phyloP scores from a whole-genome alignment of 2,329 filamentous ascomycete genomes.

The Beauveria brongniartii region DNA sequence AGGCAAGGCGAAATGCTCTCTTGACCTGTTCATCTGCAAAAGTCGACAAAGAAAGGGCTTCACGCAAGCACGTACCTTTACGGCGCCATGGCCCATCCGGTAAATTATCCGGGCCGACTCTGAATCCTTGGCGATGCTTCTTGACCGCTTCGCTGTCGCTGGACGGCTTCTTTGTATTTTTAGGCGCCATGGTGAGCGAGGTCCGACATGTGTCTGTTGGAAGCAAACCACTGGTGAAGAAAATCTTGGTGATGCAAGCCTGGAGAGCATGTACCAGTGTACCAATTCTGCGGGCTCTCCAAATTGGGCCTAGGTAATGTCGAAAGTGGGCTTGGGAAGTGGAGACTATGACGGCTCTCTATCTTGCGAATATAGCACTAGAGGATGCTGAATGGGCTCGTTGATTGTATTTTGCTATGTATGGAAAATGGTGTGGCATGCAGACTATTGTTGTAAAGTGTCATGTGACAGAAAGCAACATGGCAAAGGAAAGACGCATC shows the following conservation, averaged over 20 bases:
- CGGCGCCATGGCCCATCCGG: constrained; percentile 83
- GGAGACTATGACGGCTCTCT: background rate
- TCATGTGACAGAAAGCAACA: background rate
- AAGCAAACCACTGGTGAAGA: background rate
- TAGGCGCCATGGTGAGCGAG: constrained; percentile 22
- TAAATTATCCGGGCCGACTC: constrained; percentile 79
- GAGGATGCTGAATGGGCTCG: background rate
- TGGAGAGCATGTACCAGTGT: background rate
- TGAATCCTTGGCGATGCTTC: constrained; percentile 63
- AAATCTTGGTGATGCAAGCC: background rate
- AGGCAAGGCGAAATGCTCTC: background rate
- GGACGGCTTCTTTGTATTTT: constrained; percentile 26
- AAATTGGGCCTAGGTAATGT: background rate
- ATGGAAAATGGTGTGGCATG: background rate
- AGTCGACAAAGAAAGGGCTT: background rate
- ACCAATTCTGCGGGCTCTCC: background rate
- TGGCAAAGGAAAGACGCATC: background rate
- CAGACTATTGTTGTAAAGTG: background rate
- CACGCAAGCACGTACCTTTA: constrained; percentile 44
- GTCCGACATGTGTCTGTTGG: background rate
- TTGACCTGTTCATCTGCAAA: background rate
- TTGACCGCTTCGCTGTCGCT: constrained; percentile 33
- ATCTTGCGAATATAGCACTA: background rate
- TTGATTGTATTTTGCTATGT: background rate
- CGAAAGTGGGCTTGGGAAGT: background rate